Evolutionary conservation across 2,329 filamentous ascomycete genomes (phyloP).

Genomic region (Fusarium brevicatenulatum): DNA sequence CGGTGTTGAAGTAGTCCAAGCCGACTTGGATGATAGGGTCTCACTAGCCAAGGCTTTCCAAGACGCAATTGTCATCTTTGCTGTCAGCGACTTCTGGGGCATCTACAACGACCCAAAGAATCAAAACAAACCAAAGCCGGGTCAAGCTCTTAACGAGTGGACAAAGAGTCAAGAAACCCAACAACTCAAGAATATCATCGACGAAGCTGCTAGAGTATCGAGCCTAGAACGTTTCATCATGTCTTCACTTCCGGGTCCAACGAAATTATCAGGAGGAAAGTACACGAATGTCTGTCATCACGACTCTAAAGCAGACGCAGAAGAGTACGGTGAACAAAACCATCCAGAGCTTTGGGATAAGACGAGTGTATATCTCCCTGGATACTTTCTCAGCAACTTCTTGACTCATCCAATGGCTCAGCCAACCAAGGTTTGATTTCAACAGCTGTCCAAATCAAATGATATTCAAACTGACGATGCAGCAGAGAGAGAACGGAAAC

Average conservation of each 20-base stretch:
- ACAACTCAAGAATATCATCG: conserved; percentile 4
- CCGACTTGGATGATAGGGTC: conserved; percentile 1
- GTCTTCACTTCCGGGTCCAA: neutral
- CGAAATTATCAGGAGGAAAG: neutral
- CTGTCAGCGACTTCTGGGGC: conserved; percentile 5
- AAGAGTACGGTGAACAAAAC: neutral
- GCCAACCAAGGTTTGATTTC: neutral
- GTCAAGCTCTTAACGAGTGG: neutral
- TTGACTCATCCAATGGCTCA: conserved; percentile 7
- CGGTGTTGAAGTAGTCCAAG: conserved; percentile 6
- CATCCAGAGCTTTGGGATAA: conserved; percentile 4
- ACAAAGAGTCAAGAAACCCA: conserved; percentile 1
- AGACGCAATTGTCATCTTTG: neutral
- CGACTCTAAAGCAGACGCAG: conserved; percentile 8
- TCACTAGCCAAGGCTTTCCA: conserved; percentile 5
- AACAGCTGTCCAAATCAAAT: neutral
- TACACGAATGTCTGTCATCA: neutral
- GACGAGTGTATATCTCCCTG: neutral
- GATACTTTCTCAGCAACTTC: conserved; percentile 4
- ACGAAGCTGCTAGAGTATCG: neutral
- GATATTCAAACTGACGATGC: neutral
- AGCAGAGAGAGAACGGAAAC: neutral
- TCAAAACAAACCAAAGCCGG: neutral
- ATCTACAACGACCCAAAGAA: conserved; percentile 2
- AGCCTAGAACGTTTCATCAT: neutral